Percentiles rank a stretch among this genome's conserved stretches.
These are phyloP conservation scores for Zygoascus bituminiphila DNA, from an alignment of 805 yeast genomes.

Conservation along the genomic window DNA sequence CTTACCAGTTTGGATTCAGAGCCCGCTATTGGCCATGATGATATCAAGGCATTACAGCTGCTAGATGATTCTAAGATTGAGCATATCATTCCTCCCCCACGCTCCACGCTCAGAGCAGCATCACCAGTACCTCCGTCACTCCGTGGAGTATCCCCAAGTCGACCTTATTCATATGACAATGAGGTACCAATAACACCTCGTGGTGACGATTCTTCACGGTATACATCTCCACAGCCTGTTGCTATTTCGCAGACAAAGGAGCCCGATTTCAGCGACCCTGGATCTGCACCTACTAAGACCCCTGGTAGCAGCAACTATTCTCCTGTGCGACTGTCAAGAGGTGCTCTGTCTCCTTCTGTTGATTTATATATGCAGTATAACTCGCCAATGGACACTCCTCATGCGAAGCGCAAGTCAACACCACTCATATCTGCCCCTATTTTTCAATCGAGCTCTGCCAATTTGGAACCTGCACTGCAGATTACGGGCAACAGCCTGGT, in stretches of 20 bases:
- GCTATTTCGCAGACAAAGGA: background rate
- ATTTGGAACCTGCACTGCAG: background rate
- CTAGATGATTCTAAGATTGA: background rate
- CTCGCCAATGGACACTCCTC: background rate
- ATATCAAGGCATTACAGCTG: background rate
- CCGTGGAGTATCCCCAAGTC: background rate
- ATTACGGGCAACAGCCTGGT: background rate
- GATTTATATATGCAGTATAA: background rate
- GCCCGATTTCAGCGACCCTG: background rate
- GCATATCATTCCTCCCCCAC: constrained; percentile 11
- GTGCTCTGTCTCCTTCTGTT: constrained; percentile 1
- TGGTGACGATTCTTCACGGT: background rate
- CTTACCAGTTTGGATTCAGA: background rate
- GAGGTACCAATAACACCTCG: background rate
- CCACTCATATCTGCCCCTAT: constrained; percentile 6
- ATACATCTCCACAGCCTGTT: background rate
- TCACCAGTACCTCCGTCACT: constrained; percentile 13
- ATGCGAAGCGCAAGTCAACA: background rate
- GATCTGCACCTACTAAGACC: background rate
- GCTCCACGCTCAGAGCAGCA: constrained; percentile 14
- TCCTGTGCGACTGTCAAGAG: background rate
- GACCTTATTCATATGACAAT: background rate
- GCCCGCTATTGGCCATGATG: background rate
- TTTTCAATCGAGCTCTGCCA: constrained; percentile 4
- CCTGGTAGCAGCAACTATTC: constrained; percentile 3